Base-by-base conservation (phyloP, 441 rosid genomes). In the Adansonia madagascariensis region DNA sequence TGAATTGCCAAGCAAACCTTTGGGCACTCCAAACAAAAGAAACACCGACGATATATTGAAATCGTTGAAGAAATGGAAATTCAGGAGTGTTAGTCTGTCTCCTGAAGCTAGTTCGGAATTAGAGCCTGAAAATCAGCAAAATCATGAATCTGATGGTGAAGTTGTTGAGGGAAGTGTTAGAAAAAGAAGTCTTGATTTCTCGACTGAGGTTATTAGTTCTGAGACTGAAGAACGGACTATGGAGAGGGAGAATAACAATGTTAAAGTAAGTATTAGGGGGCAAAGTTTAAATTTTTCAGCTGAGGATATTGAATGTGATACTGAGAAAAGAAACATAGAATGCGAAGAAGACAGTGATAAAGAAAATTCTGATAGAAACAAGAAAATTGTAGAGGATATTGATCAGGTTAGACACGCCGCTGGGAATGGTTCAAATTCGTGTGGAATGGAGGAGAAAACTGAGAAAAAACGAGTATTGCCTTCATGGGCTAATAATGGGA, bases 351-450 rank as follows among this genome's bases (percentile, higher is more conserved):
- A 41, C 18, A 24, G 15, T 75, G 68, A 7, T 61, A 35, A 80
- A 64, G 47, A 56, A 78, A 47, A 8, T 76, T 50, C 71, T 27
- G 63, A 39, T 18, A 24, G n/a, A 1, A 71, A 9, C 1, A 8
- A 15, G 24, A 75, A 75, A 77, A 75, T 75, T 68, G 49, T 73
- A 6, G 78, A 83, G 35, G 81, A 82, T 31, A 79, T 71, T 15
- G 81, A 84, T 22, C 74, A 74, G 73, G 76, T 72, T n/a, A 75
- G 80, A 71, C 75, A 71, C 59, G 68, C 22, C 31, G 77, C 82
- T 59, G 60, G 77, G 44, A 66, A 68, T 31, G 43, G 1, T 77
- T 9, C 62, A 11, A 53, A 76, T 57, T 56, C 41, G 6, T 27
- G 0, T 47, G 75, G 67, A 69, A 74, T 15, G 68, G 73, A 79